Conservation (phyloP, 495 filamentous ascomycete genomes). For the Lophium mytilinum region DNA sequence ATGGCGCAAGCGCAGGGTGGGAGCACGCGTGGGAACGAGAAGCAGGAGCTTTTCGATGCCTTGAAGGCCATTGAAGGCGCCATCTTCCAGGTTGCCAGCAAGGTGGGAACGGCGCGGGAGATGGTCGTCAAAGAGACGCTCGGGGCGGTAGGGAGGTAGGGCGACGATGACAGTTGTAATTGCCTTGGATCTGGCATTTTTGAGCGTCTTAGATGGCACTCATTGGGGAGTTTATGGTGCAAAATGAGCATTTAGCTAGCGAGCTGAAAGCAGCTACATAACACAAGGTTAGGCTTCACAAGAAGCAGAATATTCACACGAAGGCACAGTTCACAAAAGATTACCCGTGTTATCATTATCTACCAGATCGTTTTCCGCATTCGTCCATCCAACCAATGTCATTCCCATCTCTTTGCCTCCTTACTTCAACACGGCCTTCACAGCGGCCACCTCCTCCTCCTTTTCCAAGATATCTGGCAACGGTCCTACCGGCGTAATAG, state of each 20-base stretch:
- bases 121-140: slow-evolving; percentile 49
- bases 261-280: too few relatives aligned
- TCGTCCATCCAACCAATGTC: neutral
- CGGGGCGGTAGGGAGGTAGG: slow-evolving; percentile 8
- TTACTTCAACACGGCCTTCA: slow-evolving; percentile 31
- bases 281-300: too few relatives aligned
- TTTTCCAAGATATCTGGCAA: slow-evolving; percentile 52
- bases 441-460: slow-evolving; percentile 54
- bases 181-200: too few relatives aligned
- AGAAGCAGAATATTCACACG: too few relatives aligned
- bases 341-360: too few relatives aligned
- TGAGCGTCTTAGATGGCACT: too few relatives aligned
- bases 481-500: slow-evolving; percentile 59
- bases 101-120: slow-evolving; percentile 61
- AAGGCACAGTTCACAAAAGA: too few relatives aligned
- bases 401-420: neutral
- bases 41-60: slow-evolving; percentile 56
- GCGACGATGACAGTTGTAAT: neutral
- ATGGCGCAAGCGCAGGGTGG: slow-evolving; percentile 48
- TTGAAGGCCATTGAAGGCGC: slow-evolving; percentile 71
- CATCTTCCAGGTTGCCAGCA: slow-evolving; percentile 65
- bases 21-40: slow-evolving; percentile 40
- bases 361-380: too few relatives aligned
- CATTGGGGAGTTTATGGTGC: too few relatives aligned
- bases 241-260: too few relatives aligned